These are phyloP conservation scores for Marasmius tenuissimus DNA, from an alignment of 1,284 basidiomycete species.

Conservation along the genomic window DNA sequence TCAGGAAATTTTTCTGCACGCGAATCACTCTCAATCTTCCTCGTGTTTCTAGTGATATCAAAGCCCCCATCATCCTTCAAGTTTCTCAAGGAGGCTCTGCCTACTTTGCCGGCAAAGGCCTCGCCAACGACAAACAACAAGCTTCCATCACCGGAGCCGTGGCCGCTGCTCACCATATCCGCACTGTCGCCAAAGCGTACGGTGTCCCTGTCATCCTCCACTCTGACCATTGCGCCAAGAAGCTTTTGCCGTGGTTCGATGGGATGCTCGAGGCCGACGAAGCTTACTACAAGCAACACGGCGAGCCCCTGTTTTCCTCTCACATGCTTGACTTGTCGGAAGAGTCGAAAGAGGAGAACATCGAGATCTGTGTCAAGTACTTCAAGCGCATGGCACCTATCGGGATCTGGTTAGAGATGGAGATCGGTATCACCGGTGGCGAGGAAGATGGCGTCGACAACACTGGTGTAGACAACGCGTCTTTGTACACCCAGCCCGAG, in stretches of 20 bases:
- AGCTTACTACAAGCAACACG: constrained; percentile 88
- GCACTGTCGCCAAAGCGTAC: constrained; percentile 85
- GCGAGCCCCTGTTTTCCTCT: constrained; percentile 94
- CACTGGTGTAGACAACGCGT: constrained; percentile 90
- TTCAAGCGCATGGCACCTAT: constrained; percentile 94
- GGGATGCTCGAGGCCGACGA: constrained; percentile 98
- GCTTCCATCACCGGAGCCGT: constrained; percentile 93
- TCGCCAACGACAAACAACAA: constrained; percentile 94
- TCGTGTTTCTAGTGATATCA: constrained; percentile 57
- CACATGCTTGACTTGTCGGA: constrained; percentile 99
- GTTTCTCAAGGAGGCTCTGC: constrained; percentile 96
- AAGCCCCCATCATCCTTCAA: constrained; percentile 97
- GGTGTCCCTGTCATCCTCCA: constrained; percentile 97
- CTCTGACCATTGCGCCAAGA: constrained; percentile 98
- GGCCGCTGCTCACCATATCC: constrained; percentile 93
- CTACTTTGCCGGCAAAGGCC: constrained; percentile 96
- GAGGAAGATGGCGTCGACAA: constrained; percentile 99
- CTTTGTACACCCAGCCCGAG: constrained; percentile 97
- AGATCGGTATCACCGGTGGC: constrained; percentile 99
- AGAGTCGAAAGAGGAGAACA: constrained; percentile 97
- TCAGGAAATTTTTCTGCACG: constrained; percentile 1
- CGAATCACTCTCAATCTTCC: background rate
- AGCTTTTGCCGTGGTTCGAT: constrained; percentile 99
- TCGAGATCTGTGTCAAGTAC: constrained; percentile 91
- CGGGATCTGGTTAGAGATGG: constrained; percentile 99